A percentile compares a stretch with the other conserved stretches of the same genome.
These are phyloP conservation scores for Pestalotiopsis sp. DNA, from an alignment of 2,329 filamentous ascomycete species.

Conservation along the genomic window DNA sequence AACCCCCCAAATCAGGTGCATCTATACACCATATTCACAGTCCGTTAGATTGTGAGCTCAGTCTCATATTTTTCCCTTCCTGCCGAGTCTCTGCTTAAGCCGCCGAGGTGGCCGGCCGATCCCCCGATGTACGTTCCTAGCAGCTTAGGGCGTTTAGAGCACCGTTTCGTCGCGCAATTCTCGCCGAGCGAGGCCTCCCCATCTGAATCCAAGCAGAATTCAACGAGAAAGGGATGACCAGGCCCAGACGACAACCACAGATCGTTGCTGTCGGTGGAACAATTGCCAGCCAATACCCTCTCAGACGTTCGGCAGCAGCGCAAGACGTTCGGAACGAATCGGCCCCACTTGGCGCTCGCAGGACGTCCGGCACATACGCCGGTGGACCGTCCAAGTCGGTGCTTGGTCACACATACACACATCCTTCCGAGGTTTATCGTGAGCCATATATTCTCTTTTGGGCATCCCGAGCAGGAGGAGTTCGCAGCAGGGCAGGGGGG, in stretches of 20 bases:
- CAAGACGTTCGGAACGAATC: conserved; percentile 10
- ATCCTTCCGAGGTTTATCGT: not conserved
- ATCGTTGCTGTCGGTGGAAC: not conserved
- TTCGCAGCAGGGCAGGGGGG: not conserved
- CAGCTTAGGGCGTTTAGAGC: too few species aligned
- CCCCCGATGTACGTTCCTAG: too few species aligned
- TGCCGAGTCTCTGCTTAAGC: too few species aligned
- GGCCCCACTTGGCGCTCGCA: conserved; percentile 6
- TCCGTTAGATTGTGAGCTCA: too few species aligned
- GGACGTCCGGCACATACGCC: conserved; percentile 7
- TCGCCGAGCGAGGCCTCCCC: too few species aligned
- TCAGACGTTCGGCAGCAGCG: not conserved
- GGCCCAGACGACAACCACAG: not conserved
- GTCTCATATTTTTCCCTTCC: too few species aligned
- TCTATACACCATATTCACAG: too few species aligned
- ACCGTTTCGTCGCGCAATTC: too few species aligned
- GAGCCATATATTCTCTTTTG: not conserved
- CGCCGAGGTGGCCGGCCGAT: too few species aligned
- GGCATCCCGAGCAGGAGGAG: not conserved
- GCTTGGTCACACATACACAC: not conserved
- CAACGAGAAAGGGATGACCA: not conserved
- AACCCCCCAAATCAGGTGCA: too few species aligned
- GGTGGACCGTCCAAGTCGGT: conserved; percentile 2
- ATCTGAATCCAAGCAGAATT: too few species aligned
- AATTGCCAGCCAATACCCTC: not conserved